These are phyloP conservation scores for Phylloporus sp. DNA, from an alignment of 768 basidiomycete genomes.

Conservation along the genomic window DNA sequence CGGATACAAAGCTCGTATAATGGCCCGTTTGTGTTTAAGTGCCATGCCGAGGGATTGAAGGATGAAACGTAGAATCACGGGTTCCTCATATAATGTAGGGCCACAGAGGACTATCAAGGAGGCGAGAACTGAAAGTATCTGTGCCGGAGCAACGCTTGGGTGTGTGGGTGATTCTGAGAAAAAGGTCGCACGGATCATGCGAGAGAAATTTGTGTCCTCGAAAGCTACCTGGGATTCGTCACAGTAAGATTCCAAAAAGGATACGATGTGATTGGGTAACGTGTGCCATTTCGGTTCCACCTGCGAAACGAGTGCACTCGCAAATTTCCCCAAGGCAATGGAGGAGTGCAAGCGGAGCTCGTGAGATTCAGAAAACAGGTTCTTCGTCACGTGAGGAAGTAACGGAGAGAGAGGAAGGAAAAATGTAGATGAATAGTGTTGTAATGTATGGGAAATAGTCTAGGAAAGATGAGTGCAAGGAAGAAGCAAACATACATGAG, in stretches of 20 bases:
- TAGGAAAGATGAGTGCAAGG: conserved; percentile 10
- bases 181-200: conserved; percentile 29
- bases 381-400: conserved; percentile 19
- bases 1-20: conserved; percentile 37
- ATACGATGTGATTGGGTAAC: conserved; percentile 25
- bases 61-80: conserved; percentile 36
- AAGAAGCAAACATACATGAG: background rate
- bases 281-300: conserved; percentile 27
- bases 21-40: conserved; percentile 31
- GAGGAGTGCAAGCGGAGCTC: conserved; percentile 22
- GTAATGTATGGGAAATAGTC: conserved; percentile 25
- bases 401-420: conserved; percentile 17
- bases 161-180: conserved; percentile 16
- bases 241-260: conserved; percentile 22
- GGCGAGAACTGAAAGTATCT: conserved; percentile 43
- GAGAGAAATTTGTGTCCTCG: conserved; percentile 19
- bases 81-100: conserved; percentile 39
- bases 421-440: conserved; percentile 13
- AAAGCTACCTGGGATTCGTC: background rate
- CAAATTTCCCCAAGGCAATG: conserved; percentile 23
- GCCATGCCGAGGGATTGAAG: conserved; percentile 33
- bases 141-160: conserved; percentile 33
- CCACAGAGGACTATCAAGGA: conserved; percentile 49
- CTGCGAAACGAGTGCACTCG: conserved; percentile 25
- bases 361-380: conserved; percentile 10